phyloP scores from a whole-genome alignment of 2,329 filamentous ascomycete species.

The Cordyceps javanica region DNA sequence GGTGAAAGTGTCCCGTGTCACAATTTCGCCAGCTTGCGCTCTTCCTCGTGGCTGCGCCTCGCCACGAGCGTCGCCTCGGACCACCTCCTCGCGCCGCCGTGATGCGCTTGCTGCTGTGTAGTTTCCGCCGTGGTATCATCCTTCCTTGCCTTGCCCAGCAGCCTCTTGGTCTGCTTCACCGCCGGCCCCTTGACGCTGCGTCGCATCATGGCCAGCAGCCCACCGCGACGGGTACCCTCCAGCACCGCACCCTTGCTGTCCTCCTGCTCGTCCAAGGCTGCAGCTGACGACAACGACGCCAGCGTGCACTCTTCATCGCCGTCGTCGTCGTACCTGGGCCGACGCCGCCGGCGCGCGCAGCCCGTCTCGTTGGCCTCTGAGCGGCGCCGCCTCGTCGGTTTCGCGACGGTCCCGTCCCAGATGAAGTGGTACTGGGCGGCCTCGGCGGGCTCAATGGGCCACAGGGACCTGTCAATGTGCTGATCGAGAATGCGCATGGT shows the following conservation, averaged over 20 bases:
- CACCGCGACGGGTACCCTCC: neutral
- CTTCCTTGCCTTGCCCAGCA: neutral
- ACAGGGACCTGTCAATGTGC: conserved; percentile 3
- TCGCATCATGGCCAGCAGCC: neutral
- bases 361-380: too few species aligned
- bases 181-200: neutral
- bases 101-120: neutral
- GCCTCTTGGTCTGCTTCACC: neutral
- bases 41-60: neutral
- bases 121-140: neutral
- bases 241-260: neutral
- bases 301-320: neutral
- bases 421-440: conserved; percentile 5
- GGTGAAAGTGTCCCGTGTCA: neutral
- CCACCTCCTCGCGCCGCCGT: neutral
- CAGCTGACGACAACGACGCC: neutral
- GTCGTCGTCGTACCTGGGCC: neutral
- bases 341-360: neutral
- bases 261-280: neutral
- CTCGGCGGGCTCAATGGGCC: neutral
- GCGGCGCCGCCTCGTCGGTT: too few species aligned
- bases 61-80: conserved; percentile 2
- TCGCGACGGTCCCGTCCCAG: neutral
- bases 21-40: neutral
- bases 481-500: conserved; percentile 7